Evolutionary conservation across 2,329 filamentous ascomycete genomes (phyloP).

Genomic region (Nannizzia gypsea): DNA sequence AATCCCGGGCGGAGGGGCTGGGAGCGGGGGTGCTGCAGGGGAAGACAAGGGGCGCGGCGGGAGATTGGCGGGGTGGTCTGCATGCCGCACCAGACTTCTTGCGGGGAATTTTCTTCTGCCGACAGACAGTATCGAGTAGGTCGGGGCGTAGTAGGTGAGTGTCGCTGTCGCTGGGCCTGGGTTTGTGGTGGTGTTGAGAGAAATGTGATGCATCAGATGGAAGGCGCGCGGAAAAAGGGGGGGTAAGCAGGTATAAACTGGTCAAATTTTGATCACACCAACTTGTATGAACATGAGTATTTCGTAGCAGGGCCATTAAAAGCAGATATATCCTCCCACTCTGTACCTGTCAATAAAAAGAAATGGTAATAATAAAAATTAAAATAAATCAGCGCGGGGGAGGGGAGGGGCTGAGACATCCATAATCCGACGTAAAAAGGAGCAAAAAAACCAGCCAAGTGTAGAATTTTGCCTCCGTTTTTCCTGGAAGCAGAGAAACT

Average conservation of each 20-base stretch:
- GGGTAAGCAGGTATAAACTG: not conserved
- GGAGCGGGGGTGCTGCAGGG: not conserved
- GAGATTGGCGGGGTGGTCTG: not conserved
- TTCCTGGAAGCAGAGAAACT: too few relatives aligned
- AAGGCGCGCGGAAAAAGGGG: not conserved
- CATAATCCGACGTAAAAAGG: not conserved
- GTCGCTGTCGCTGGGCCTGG: not conserved
- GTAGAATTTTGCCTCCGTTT: conserved; percentile 3
- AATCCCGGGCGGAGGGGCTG: too few relatives aligned
- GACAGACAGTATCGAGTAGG: not conserved
- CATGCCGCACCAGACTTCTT: not conserved
- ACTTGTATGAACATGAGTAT: not conserved
- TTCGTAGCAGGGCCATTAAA: not conserved
- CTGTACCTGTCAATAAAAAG: not conserved
- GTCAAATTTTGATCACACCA: not conserved
- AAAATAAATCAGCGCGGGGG: not conserved
- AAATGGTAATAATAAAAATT: not conserved
- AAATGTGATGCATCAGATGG: not conserved
- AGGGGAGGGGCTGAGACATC: not conserved
- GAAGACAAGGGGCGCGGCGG: not conserved
- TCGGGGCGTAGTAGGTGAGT: not conserved
- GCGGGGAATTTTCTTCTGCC: not conserved
- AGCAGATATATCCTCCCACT: not conserved
- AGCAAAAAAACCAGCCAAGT: not conserved
- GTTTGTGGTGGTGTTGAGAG: not conserved